Evolutionary conservation across 2,329 filamentous ascomycete genomes (phyloP), one percentile per base, ranked within the genome.

Genomic region (Trichocomaceae sp.): DNA sequence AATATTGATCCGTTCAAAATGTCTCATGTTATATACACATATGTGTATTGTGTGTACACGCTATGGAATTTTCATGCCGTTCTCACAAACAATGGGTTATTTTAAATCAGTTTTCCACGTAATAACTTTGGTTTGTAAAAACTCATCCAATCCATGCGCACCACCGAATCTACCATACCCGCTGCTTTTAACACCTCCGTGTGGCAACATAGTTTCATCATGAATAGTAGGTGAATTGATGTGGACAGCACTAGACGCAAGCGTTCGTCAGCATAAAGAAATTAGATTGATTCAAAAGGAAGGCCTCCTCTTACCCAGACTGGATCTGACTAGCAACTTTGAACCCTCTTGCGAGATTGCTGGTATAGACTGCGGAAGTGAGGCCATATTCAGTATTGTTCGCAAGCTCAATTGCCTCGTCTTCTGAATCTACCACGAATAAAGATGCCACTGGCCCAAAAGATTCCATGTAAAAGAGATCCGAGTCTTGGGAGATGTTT

Each of bases 361-460:
- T 50, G 1, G 86, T 88, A 66, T 69, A 71, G 52, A 75, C 63
- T 33, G 71, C 66, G 6, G 69, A 66, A 4, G 62, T 62, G 3
- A 77, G 61, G 17, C 74, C 74, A 31, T 63, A 72, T 35, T 70
- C 67, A 10, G 69, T 72, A 54, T 71, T 64, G 56, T 77, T 76
- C 31, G 72, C 72, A 26, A 71, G 57, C 13, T 61, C 58, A 22
- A 75, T 59, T 0, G 66, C 72, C 45, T 77, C 72, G 31, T 70
- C 69, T 44, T 75, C 73, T 1, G 63, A 68, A 2, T 70, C 65
- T 52, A 75, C 75, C 26, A 77, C 73, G n/a, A 84, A 79, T 13
- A 91, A 62, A 5, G 80, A 81, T 0, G 88, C 84, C 0, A 79
- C 80, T 0, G 88, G 87, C 0, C 86, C 87, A 62, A 91, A 91